phyloP scores from a whole-genome alignment of 2,329 filamentous ascomycete species.

The Onygenales sp. region DNA sequence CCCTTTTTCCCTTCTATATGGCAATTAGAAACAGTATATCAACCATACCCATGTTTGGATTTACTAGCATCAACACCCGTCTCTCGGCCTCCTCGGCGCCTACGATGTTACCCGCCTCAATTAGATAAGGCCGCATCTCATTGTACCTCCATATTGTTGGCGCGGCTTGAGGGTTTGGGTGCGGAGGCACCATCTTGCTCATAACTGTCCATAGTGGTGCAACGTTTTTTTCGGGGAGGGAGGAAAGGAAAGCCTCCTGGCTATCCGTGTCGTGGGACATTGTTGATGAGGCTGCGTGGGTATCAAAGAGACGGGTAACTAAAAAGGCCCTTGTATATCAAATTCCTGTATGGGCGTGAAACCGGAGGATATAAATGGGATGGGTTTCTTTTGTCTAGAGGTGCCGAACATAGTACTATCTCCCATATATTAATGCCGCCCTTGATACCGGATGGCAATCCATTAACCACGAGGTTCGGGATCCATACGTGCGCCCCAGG shows the following conservation, averaged over 20 bases:
- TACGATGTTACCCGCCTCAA: slow-evolving; percentile 27
- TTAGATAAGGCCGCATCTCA: slow-evolving; percentile 24
- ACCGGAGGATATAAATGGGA: too few relatives aligned
- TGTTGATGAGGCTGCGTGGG: neutral
- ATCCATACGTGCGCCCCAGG: too few relatives aligned
- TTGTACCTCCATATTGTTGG: slow-evolving; percentile 32
- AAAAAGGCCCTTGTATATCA: too few relatives aligned
- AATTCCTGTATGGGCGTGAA: too few relatives aligned
- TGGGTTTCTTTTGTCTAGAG: too few relatives aligned
- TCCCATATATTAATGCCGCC: too few relatives aligned
- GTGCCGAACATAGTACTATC: too few relatives aligned
- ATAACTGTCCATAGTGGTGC: slow-evolving; percentile 42
- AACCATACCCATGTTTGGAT: slow-evolving; percentile 18
- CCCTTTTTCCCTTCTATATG: neutral
- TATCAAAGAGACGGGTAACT: neutral
- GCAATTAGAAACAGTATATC: neutral
- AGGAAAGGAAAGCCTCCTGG: neutral
- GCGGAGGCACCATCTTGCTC: slow-evolving; percentile 37
- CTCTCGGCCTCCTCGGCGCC: slow-evolving; percentile 30
- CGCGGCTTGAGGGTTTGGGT: slow-evolving; percentile 35
- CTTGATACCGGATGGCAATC: too few relatives aligned
- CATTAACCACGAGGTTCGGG: too few relatives aligned
- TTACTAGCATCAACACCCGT: slow-evolving; percentile 33
- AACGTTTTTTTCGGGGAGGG: neutral
- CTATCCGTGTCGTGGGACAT: neutral